A percentile compares a stretch with the other conserved stretches of the same genome.
These are phyloP conservation scores for Musa acuminata DNA, from an alignment of 176 grass and related monocot genomes.

Conservation along the genomic window DNA sequence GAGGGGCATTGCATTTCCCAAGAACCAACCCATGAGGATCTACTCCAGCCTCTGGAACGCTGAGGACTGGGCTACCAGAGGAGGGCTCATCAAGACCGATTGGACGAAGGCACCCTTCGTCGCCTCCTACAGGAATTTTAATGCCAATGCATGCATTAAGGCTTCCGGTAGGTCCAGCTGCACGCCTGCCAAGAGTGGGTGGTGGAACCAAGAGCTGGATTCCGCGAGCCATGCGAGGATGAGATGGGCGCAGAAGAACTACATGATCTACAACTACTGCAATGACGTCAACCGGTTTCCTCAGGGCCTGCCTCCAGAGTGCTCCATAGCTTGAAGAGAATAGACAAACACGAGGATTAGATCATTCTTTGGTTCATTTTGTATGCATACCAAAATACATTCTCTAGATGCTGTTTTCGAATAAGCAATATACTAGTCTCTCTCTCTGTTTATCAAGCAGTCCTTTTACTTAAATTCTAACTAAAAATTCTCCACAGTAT, in stretches of 20 bases:
- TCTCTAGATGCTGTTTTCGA: too few relatives aligned
- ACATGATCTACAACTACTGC: conserved; percentile 94
- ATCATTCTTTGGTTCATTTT: not conserved
- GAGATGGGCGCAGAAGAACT: conserved; percentile 30
- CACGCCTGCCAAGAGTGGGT: conserved; percentile 12
- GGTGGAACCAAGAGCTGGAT: conserved; percentile 67
- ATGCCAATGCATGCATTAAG: conserved; percentile 30
- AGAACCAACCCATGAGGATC: conserved; percentile 44
- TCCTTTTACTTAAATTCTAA: too few relatives aligned
- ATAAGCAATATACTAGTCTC: too few relatives aligned
- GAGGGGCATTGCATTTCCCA: conserved; percentile 37
- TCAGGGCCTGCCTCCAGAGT: conserved; percentile 58
- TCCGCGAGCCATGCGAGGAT: conserved; percentile 19
- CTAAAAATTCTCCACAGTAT: too few relatives aligned
- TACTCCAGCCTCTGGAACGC: conserved; percentile 67
- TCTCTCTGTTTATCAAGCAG: too few relatives aligned
- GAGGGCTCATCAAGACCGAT: conserved; percentile 59
- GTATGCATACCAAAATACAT: not conserved
- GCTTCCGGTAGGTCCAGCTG: conserved; percentile 24
- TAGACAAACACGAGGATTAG: not conserved
- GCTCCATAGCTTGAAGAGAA: conserved; percentile 31
- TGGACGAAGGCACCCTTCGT: conserved; percentile 69
- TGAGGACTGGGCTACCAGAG: conserved; percentile 78
- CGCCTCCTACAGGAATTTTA: conserved; percentile 26
- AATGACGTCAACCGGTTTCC: conserved; percentile 46